phyloP scores from a whole-genome alignment of 768 basidiomycete genomes.

The Auricularia sp. region DNA sequence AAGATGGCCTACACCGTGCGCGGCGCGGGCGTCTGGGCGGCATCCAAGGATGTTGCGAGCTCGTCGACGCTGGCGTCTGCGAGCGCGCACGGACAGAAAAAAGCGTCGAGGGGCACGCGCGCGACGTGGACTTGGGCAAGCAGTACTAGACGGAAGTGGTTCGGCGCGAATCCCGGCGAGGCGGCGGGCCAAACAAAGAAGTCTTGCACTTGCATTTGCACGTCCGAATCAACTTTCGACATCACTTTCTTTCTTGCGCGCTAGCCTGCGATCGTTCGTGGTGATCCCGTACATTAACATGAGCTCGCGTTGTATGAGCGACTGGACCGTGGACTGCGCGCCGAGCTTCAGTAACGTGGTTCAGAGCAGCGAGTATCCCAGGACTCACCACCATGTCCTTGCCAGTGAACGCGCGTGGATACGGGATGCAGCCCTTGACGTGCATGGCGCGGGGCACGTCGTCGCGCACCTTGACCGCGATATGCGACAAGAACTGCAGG shows the following conservation, averaged over 20 bases:
- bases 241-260: conserved; percentile 20
- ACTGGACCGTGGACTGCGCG: conserved; percentile 73
- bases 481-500: conserved; percentile 75
- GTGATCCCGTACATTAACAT: conserved; percentile 64
- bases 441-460: conserved; percentile 81
- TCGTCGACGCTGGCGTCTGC: too few relatives aligned
- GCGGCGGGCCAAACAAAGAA: too few relatives aligned
- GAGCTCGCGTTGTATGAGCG: conserved; percentile 76
- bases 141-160: too few relatives aligned
- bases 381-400: conserved; percentile 81
- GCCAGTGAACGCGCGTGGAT: conserved; percentile 85
- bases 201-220: too few relatives aligned
- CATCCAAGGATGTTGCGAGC: too few relatives aligned
- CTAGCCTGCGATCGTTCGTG: conserved; percentile 70
- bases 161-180: too few relatives aligned
- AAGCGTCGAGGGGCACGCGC: too few relatives aligned
- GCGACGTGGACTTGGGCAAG: too few relatives aligned
- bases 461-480: conserved; percentile 83
- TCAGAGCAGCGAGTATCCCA: not conserved
- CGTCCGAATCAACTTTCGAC: too few relatives aligned
- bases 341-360: not conserved
- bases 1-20: too few relatives aligned
- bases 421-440: conserved; percentile 88
- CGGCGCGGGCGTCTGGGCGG: too few relatives aligned
- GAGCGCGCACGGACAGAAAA: too few relatives aligned